Conservation (phyloP, 768 basidiomycete species). For the Mycena latifolia region DNA sequence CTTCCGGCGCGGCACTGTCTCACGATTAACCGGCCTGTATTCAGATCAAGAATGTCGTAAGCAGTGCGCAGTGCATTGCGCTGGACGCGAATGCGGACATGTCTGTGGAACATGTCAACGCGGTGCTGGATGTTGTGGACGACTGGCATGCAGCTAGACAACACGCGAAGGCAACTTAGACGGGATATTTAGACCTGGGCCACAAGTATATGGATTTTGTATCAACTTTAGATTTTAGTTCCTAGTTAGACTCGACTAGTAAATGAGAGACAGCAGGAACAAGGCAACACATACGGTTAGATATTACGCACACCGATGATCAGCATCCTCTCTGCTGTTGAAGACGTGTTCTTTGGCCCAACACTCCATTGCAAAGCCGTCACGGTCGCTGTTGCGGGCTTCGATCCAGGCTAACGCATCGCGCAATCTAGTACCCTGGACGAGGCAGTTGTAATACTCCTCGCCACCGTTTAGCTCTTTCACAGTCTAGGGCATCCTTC, state of each 20-base stretch:
- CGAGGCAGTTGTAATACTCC: slow-evolving; percentile 20
- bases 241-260: no score
- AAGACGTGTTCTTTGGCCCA: slow-evolving; percentile 17
- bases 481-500: slow-evolving; percentile 3
- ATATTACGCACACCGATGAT: slow-evolving; percentile 5
- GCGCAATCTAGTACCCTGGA: slow-evolving; percentile 18
- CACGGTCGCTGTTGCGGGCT: neutral
- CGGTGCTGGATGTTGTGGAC: slow-evolving; percentile 37
- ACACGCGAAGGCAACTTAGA: no score
- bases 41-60: slow-evolving; percentile 45
- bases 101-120: slow-evolving; percentile 36
- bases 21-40: no score
- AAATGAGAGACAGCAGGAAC: no score
- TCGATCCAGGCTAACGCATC: slow-evolving; percentile 25
- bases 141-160: slow-evolving; percentile 38
- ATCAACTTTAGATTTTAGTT: no score
- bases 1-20: neutral
- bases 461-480: slow-evolving; percentile 14
- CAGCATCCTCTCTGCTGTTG: neutral
- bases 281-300: no score
- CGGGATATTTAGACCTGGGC: no score
- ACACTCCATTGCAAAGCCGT: slow-evolving; percentile 5
- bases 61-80: slow-evolving; percentile 43
- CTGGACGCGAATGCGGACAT: slow-evolving; percentile 32
- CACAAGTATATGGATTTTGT: no score